Evolutionary conservation across 139 green algal species (phyloP).

Genomic region (Limnomonas spitsbergensis): DNA sequence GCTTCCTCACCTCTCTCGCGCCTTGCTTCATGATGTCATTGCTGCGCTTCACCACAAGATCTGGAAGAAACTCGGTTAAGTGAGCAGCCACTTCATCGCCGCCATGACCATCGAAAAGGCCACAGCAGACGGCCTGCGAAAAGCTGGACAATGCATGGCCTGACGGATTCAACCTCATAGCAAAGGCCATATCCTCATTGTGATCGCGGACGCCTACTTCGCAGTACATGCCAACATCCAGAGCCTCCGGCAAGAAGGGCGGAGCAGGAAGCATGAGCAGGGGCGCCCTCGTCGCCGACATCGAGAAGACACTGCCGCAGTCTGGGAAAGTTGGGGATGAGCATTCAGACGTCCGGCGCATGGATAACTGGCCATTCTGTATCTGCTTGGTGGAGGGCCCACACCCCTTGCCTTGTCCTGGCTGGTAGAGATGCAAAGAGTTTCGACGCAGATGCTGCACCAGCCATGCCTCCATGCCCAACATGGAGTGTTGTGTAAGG

Average conservation of each 20-base stretch:
- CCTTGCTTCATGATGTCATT: not conserved
- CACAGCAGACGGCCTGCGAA: not conserved
- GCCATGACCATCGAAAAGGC: constrained; percentile 10
- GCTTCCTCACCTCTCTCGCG: constrained; percentile 3
- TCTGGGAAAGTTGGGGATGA: not conserved
- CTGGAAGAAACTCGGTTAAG: not conserved
- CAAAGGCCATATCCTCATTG: constrained; percentile 12
- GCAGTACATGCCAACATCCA: not conserved
- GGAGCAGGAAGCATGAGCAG: not conserved
- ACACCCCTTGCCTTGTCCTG: not conserved
- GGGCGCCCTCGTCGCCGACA: not conserved
- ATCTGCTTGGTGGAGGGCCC: not conserved
- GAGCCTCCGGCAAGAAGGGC: not conserved
- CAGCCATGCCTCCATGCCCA: not conserved
- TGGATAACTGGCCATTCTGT: not conserved
- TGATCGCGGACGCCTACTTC: not conserved
- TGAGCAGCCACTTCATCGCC: constrained; percentile 1
- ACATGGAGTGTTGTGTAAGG: not conserved
- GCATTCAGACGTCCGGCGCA: not conserved
- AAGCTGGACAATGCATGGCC: not conserved
- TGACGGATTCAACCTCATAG: not conserved
- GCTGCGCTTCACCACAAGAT: not conserved
- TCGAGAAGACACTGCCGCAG: not conserved
- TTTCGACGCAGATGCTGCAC: not conserved
- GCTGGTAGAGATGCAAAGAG: not conserved